Evolutionary conservation across 2,329 filamentous ascomycete genomes (phyloP), one percentile per base, ranked within the genome.

Genomic region (Colletotrichum nymphaeae): DNA sequence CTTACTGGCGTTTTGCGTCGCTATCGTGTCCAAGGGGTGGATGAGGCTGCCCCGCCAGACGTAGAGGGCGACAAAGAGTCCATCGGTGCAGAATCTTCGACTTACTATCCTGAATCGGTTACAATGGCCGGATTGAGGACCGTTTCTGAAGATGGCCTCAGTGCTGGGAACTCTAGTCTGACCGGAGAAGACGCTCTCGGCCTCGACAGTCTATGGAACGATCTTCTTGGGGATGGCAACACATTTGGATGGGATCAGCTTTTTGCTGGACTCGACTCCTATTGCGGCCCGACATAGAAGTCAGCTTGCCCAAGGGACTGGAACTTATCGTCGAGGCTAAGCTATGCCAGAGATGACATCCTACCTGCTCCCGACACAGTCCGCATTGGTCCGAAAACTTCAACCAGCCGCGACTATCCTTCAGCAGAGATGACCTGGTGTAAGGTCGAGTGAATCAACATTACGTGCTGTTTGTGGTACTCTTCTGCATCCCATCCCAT

Each of bases 401-500:
- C 35, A 16, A 5, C 14, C 35, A 16, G 12, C 35, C 35, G 16
- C 6, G 14, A 42, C 35, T 42, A 42, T 42, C 35, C 5, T 42
- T 16, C 35, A 11, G 35, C 35, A 11, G 7, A 42, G 14, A 11
- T 42, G 14, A 14, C 14, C 35, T 42, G 35, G 35, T 42, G 14
- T 42, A 42, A 3, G 2, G 35, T 42, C 14, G 35, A 42, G 14
- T 14, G 16, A 42, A 42, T 42, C 35, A 16, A 42, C 6, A 46
- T 46, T 46, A 46, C 19, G 8, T 46, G 16, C 42, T 46, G n/a
- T n/a, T 46, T 46, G 42, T 46, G 19, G 42, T n/a, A 46, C 42
- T 46, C 46, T 59, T 16, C 63, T 73, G 70, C 52, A 76, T 77
- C 11, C 81, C 78, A 63, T 80, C 78, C 83, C 83, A 84, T 37